Percentiles rank a stretch among this genome's conserved stretches.
phyloP scores from a whole-genome alignment of 1,139 yeast species.

The Diutina mesorugosa region DNA sequence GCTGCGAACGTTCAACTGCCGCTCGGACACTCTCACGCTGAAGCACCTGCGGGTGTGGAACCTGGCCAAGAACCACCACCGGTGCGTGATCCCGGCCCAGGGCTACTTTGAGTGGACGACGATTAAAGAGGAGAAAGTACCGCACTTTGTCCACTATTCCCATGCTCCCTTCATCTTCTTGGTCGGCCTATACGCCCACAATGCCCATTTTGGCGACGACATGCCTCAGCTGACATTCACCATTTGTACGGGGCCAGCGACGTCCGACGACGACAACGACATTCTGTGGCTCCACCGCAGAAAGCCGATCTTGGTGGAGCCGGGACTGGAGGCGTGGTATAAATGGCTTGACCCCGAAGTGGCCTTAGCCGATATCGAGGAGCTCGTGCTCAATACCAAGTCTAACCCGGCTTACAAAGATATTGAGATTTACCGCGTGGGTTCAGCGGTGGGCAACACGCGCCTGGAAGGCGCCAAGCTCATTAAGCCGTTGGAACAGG shows the following conservation, averaged over 20 bases:
- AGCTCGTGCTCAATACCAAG: background rate
- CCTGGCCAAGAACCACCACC: conserved; percentile 17
- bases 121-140: conserved; percentile 27
- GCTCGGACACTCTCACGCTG: conserved; percentile 39
- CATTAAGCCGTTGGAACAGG: background rate
- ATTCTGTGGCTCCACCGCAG: conserved; percentile 62
- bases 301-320: conserved; percentile 61
- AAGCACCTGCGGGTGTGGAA: conserved; percentile 36
- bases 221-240: conserved; percentile 41
- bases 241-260: conserved; percentile 63
- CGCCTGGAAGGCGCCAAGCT: background rate
- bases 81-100: conserved; percentile 66
- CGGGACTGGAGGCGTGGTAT: conserved; percentile 42
- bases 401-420: background rate
- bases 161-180: conserved; percentile 43
- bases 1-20: conserved; percentile 40
- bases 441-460: background rate
- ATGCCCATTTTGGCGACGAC: conserved; percentile 12
- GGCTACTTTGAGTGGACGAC: conserved; percentile 84
- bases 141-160: conserved; percentile 51
- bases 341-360: conserved; percentile 45
- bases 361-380: background rate
- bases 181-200: conserved; percentile 59
- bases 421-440: background rate
- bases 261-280: conserved; percentile 24